Conservation (phyloP, 352 stramenopile species). For the Pythium apleroticum region DNA sequence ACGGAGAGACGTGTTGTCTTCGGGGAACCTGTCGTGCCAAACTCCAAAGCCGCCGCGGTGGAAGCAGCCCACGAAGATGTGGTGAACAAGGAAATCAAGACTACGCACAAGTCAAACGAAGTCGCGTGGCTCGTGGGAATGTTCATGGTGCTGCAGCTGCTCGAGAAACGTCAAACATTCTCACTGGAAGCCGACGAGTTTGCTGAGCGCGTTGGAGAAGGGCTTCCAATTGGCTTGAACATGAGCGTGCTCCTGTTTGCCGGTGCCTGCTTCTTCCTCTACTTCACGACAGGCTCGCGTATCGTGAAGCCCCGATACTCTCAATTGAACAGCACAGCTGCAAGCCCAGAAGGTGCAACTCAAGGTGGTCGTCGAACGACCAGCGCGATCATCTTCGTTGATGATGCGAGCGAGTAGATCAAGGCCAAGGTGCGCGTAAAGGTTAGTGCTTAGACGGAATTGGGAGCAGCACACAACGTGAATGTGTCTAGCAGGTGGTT, state of each 20-base stretch:
- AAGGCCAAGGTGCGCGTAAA: not conserved
- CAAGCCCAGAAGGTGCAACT: not conserved
- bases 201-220: constrained; percentile 62
- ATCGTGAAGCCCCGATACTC: constrained; percentile 26
- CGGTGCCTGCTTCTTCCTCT: constrained; percentile 51
- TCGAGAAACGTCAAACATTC: constrained; percentile 56
- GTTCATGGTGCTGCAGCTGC: constrained; percentile 66
- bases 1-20: constrained; percentile 55
- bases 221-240: constrained; percentile 64
- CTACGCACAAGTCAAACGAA: constrained; percentile 28
- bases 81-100: constrained; percentile 20
- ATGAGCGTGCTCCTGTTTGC: constrained; percentile 64
- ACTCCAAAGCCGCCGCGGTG: constrained; percentile 9
- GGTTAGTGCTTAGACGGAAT: constrained; percentile 1
- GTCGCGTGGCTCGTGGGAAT: constrained; percentile 62
- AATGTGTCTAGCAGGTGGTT: not conserved
- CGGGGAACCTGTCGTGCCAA: constrained; percentile 47
- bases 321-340: not conserved
- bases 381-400: constrained; percentile 64
- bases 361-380: constrained; percentile 32
- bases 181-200: constrained; percentile 63
- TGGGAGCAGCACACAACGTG: not conserved
- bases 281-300: constrained; percentile 36
- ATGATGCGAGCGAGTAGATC: constrained; percentile 67
- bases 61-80: constrained; percentile 11